phyloP scores from a whole-genome alignment of 2,329 filamentous ascomycete species.

The Penicillium capsulatum region DNA sequence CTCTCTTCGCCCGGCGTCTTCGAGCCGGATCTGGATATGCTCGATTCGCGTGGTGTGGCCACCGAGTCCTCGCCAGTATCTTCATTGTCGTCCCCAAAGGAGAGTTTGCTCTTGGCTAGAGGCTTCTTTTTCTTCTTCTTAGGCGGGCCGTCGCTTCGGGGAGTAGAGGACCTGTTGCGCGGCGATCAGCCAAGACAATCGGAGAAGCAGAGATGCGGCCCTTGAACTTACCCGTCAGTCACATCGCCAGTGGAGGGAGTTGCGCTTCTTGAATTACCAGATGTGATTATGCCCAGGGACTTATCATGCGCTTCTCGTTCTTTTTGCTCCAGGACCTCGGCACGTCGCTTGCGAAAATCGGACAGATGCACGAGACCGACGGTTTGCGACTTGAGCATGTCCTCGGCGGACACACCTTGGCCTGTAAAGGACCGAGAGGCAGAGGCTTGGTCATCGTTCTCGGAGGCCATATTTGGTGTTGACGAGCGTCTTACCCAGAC shows the following conservation, averaged over 20 bases:
- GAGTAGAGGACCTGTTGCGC: slow-evolving; percentile 55
- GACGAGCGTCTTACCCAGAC: neutral
- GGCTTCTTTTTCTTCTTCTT: slow-evolving; percentile 59
- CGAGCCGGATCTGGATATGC: slow-evolving; percentile 37
- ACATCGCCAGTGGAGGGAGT: slow-evolving; percentile 47
- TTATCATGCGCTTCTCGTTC: slow-evolving; percentile 72
- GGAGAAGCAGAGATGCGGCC: slow-evolving; percentile 4
- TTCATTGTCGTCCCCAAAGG: slow-evolving; percentile 60
- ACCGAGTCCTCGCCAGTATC: slow-evolving; percentile 46
- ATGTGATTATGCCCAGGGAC: slow-evolving; percentile 44
- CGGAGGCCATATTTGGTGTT: slow-evolving; percentile 14
- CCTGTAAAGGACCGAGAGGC: slow-evolving; percentile 61
- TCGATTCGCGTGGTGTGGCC: slow-evolving; percentile 37
- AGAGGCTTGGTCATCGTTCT: slow-evolving; percentile 39
- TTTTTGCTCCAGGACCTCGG: slow-evolving; percentile 87
- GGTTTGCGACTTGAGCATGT: slow-evolving; percentile 77
- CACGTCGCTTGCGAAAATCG: slow-evolving; percentile 93
- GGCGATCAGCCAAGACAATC: slow-evolving; percentile 46
- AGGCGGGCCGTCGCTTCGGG: slow-evolving; percentile 43
- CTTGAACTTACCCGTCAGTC: slow-evolving; percentile 55
- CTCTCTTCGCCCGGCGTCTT: slow-evolving; percentile 35
- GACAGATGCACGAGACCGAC: slow-evolving; percentile 88
- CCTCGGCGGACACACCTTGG: slow-evolving; percentile 71
- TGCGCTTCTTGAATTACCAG: slow-evolving; percentile 47
- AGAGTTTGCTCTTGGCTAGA: slow-evolving; percentile 58